Evolutionary conservation across 345 rosid species (phyloP), one percentile per base, ranked within the genome.

Genomic region (Rubroshorea leprosula): DNA sequence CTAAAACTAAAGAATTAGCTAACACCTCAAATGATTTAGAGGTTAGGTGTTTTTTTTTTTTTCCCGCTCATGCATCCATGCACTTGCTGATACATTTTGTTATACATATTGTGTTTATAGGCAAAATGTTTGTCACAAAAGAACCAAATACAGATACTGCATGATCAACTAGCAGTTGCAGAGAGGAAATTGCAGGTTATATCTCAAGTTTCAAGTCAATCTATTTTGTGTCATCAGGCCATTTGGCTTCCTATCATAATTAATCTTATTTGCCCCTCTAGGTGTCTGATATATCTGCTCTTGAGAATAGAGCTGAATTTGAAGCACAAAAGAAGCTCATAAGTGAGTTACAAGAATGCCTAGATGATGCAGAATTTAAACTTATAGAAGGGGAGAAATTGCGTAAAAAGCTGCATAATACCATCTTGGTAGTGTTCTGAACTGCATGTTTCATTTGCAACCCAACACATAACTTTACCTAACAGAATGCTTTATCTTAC

Each of bases 361-460:
- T 93, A 54, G 91, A 82, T 61, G 96, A 89, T 71, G 90, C 97
- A 39, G 99, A 93, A 64, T 74, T 66, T 68, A 93, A 93, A 74
- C 81, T 89, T 45, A 63, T 85, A 18, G 99, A 89, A 75, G 99
- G 99, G 62, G 99, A 93, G 74, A 89, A 72, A 49, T 76, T 93
- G 44, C 86, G 97, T 7, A 93, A 89, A 74, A 93, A 89, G 76
- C 69, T 93, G 65, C 99, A 93, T 66, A 93, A 93, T 72, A 87
- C 96, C 20, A 93, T 93, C 68, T 77, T 93, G 91, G 99, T 93
- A 82, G 64, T 57, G 55, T 43, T 58, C 19, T 60, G 43, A 22
- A 0, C 60, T 20, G 16, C 13, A 24, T 8, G 14, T 38, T 31
- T 15, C 18, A 38, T 51, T 60, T 46, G 29, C 25, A 13, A 51